These are phyloP conservation scores for Millerozyma acaciae DNA, from an alignment of 805 yeast species.

Conservation along the genomic window DNA sequence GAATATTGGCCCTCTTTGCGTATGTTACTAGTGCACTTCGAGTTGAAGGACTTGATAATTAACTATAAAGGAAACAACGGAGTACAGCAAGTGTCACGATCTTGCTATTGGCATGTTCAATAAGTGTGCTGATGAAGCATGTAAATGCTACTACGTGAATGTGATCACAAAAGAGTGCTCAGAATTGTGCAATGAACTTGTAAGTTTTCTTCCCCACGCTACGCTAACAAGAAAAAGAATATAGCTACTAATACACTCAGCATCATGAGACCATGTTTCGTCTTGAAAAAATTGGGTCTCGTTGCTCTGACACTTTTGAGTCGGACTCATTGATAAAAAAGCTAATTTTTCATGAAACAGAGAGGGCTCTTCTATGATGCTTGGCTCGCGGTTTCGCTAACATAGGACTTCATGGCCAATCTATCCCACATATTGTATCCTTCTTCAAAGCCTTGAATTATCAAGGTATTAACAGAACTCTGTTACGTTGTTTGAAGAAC, in stretches of 20 bases:
- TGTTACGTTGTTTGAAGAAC: no score
- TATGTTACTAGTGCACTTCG: no score
- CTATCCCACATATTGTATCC: no score
- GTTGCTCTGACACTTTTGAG: no score
- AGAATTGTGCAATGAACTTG: slow-evolving; percentile 7
- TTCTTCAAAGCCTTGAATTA: no score
- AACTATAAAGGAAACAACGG: slow-evolving; percentile 1
- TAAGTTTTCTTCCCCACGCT: slow-evolving; percentile 4
- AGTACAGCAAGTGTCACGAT: slow-evolving; percentile 6
- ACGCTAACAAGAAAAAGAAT: not conserved
- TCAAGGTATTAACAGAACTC: no score
- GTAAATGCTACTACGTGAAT: slow-evolving; percentile 8
- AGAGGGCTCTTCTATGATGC: no score
- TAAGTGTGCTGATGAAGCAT: slow-evolving; percentile 5
- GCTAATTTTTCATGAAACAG: no score
- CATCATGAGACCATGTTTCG: slow-evolving; percentile 8
- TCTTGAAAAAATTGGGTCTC: not conserved
- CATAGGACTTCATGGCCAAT: no score
- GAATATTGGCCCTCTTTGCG: slow-evolving; percentile 9
- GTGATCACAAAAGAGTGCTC: slow-evolving; percentile 6
- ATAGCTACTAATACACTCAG: slow-evolving; percentile 2
- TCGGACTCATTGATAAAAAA: no score
- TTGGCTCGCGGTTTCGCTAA: no score
- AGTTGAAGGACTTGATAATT: no score
- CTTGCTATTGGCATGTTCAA: slow-evolving; percentile 3